These are phyloP conservation scores for Theobroma cacao DNA, from an alignment of 345 rosid genomes.

Conservation along the genomic window DNA sequence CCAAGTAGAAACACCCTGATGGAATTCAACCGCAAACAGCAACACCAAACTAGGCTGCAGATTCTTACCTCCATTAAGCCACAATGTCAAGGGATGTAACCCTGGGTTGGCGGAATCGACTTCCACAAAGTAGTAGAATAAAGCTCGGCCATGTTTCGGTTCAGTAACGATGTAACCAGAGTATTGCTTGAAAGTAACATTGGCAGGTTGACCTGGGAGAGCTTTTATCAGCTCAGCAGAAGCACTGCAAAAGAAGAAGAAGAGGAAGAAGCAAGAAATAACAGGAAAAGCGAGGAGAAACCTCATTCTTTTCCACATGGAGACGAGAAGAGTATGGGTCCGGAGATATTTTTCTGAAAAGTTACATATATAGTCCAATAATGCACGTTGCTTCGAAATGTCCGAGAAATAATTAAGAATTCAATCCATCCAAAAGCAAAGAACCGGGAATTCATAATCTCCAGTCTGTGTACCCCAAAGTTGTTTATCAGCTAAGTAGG, in stretches of 20 bases:
- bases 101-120: background rate
- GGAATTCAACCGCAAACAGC: no score
- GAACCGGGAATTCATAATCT: background rate
- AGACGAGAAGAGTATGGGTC: background rate
- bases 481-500: background rate
- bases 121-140: background rate
- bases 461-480: background rate
- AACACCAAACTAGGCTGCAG: no score
- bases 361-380: background rate
- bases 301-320: background rate
- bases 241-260: background rate
- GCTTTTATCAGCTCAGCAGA: background rate
- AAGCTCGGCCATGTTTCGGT: conserved; percentile 8
- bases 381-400: background rate
- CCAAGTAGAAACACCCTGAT: background rate
- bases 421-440: background rate
- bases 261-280: background rate
- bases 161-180: background rate
- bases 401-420: background rate
- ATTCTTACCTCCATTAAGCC: background rate
- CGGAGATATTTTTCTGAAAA: background rate
- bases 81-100: background rate
- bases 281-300: background rate
- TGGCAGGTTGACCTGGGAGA: background rate
- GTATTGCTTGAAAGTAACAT: conserved; percentile 2